Percentiles rank a stretch among this genome's conserved stretches.
phyloP scores from a whole-genome alignment of 2,329 filamentous ascomycete species.

The Thelonectria discophora region DNA sequence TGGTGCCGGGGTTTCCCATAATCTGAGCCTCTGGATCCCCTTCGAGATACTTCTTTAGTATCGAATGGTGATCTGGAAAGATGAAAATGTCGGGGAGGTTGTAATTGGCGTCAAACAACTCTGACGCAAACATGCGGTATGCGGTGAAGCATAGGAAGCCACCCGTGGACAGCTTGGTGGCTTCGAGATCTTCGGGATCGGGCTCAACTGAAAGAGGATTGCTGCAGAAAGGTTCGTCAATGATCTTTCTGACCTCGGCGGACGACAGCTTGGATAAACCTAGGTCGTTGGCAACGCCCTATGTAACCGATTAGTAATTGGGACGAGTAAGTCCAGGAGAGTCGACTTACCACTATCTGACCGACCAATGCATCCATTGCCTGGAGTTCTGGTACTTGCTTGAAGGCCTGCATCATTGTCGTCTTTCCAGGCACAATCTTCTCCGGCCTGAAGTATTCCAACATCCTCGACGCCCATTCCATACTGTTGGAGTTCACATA shows the following conservation, averaged over 20 bases:
- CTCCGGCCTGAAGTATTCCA: conserved; percentile 74
- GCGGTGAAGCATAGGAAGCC: conserved; percentile 67
- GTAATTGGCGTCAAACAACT: conserved; percentile 67
- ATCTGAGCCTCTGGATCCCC: conserved; percentile 60
- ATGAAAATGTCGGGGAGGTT: conserved; percentile 63
- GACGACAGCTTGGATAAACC: conserved; percentile 59
- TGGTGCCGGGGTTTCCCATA: conserved; percentile 59
- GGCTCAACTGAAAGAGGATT: conserved; percentile 58
- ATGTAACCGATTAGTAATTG: conserved; percentile 28
- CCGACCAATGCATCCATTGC: conserved; percentile 74
- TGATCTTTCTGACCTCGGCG: conserved; percentile 56
- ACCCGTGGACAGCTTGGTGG: conserved; percentile 66
- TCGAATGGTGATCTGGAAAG: conserved; percentile 66
- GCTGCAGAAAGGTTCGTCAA: conserved; percentile 51
- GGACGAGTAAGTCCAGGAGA: neutral
- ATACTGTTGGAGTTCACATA: conserved; percentile 71
- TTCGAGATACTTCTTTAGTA: conserved; percentile 64
- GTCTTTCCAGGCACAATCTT: conserved; percentile 68
- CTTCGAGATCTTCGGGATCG: conserved; percentile 57
- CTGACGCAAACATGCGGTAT: conserved; percentile 70
- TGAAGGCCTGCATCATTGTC: conserved; percentile 71
- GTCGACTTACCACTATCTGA: conserved; percentile 69
- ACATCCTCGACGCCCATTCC: conserved; percentile 70
- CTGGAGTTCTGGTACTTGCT: conserved; percentile 68
- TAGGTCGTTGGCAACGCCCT: conserved; percentile 71